phyloP scores from a whole-genome alignment of 1,139 yeast species.

The Kodamaea derodonti region DNA sequence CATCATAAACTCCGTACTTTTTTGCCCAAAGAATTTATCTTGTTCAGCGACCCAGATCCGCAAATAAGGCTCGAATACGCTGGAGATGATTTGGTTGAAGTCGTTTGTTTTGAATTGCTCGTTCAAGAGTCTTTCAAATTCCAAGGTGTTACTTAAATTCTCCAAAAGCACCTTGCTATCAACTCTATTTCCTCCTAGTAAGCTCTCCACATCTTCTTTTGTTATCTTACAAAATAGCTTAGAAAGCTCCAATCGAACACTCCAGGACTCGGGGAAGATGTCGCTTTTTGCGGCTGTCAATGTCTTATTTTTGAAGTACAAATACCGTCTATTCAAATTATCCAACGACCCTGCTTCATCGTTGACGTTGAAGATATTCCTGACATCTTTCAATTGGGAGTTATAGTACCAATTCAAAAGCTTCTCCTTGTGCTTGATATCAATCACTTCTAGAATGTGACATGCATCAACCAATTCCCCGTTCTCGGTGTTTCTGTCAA shows the following conservation, averaged over 20 bases:
- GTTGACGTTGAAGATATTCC: constrained; percentile 63
- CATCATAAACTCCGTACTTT: constrained; percentile 58
- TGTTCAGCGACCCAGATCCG: constrained; percentile 88
- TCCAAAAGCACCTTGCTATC: constrained; percentile 15
- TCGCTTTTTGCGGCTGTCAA: constrained; percentile 54
- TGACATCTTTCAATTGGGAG: constrained; percentile 68
- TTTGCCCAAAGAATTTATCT: constrained; percentile 57
- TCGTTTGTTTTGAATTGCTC: constrained; percentile 46
- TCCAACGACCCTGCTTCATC: constrained; percentile 96
- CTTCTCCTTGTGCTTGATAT: constrained; percentile 55
- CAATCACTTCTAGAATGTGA: constrained; percentile 64
- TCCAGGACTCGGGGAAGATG: constrained; percentile 72
- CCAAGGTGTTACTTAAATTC: constrained; percentile 38
- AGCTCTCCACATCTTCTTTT: constrained; percentile 51
- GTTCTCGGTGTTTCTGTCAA: constrained; percentile 22
- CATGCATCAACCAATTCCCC: constrained; percentile 59
- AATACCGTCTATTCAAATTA: constrained; percentile 73
- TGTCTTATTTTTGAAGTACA: constrained; percentile 67
- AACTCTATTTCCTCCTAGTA: constrained; percentile 7
- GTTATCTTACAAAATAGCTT: constrained; percentile 67
- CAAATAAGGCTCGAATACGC: constrained; percentile 80
- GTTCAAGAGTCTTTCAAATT: constrained; percentile 73
- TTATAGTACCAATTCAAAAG: constrained; percentile 73
- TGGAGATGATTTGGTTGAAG: constrained; percentile 56
- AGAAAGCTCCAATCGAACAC: constrained; percentile 58